Conservation (phyloP, 495 filamentous ascomycete genomes). For the Xylaria nigripes region DNA sequence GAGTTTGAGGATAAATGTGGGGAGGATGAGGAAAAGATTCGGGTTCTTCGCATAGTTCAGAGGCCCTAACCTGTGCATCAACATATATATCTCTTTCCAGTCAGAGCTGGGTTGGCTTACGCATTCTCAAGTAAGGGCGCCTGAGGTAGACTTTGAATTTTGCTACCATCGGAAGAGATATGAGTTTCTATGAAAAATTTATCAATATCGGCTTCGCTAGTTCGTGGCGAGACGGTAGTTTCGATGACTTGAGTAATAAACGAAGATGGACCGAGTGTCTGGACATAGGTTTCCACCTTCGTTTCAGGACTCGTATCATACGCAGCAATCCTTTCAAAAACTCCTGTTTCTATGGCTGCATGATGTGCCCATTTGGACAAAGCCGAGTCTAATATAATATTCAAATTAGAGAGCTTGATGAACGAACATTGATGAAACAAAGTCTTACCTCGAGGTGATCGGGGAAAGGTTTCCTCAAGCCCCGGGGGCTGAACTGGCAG, state of each 20-base stretch:
- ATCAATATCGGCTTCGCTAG: constrained; percentile 21
- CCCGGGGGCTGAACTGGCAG: constrained; percentile 17
- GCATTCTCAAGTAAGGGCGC: constrained; percentile 14
- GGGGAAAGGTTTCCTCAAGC: constrained; percentile 12
- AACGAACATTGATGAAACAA: not conserved
- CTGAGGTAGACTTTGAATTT: constrained; percentile 14
- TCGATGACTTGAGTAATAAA: constrained; percentile 32
- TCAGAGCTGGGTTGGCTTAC: constrained; percentile 12
- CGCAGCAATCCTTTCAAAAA: constrained; percentile 16
- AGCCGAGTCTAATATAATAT: constrained; percentile 28
- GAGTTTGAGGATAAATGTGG: constrained; percentile 16
- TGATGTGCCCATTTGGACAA: constrained; percentile 34
- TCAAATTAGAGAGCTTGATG: constrained; percentile 5
- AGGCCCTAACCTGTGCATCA: constrained; percentile 12
- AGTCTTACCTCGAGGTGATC: constrained; percentile 21
- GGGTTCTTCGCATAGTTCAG: constrained; percentile 17
- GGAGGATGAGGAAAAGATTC: constrained; percentile 17
- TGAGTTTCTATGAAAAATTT: constrained; percentile 27
- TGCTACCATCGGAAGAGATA: constrained; percentile 27
- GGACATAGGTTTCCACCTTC: constrained; percentile 19
- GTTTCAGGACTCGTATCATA: constrained; percentile 6
- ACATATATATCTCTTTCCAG: not conserved
- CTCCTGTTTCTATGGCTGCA: constrained; percentile 27
- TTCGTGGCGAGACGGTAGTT: constrained; percentile 24
- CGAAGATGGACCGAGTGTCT: constrained; percentile 30